These are phyloP conservation scores for Colletotrichum liaoningense DNA, from an alignment of 2,329 filamentous ascomycete species.

Conservation along the genomic window DNA sequence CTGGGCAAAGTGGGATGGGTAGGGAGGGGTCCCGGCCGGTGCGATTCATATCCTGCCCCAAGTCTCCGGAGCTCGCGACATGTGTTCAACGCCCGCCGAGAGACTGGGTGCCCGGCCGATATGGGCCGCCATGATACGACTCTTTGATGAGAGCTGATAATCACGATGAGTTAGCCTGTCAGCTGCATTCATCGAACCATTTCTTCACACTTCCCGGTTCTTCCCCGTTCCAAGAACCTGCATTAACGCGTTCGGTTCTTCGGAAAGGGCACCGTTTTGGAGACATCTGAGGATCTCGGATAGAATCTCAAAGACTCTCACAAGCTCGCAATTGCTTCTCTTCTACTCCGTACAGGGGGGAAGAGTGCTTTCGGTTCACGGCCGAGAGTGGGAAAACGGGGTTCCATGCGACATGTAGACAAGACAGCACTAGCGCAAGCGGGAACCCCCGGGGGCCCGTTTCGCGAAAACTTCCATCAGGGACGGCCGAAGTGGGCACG, in stretches of 20 bases:
- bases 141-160: background rate
- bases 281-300: background rate
- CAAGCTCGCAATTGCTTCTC: background rate
- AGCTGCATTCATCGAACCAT: constrained; percentile 30
- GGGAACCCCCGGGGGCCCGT: background rate
- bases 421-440: background rate
- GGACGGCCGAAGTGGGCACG: constrained; percentile 24
- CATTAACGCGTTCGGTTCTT: background rate
- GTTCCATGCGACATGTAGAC: background rate
- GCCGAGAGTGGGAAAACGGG: constrained; percentile 6
- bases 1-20: background rate
- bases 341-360: background rate
- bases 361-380: constrained; percentile 7
- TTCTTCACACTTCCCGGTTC: background rate
- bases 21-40: background rate
- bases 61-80: constrained; percentile 1
- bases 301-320: constrained; percentile 1
- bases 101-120: background rate
- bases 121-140: background rate
- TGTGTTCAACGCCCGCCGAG: constrained; percentile 3
- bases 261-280: background rate
- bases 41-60: background rate
- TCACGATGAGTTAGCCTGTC: background rate
- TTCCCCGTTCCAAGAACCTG: background rate
- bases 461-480: background rate